Evolutionary conservation across 805 yeast genomes (phyloP), one percentile per base, ranked within the genome.

Genomic region (Yarrowia keelungensis): DNA sequence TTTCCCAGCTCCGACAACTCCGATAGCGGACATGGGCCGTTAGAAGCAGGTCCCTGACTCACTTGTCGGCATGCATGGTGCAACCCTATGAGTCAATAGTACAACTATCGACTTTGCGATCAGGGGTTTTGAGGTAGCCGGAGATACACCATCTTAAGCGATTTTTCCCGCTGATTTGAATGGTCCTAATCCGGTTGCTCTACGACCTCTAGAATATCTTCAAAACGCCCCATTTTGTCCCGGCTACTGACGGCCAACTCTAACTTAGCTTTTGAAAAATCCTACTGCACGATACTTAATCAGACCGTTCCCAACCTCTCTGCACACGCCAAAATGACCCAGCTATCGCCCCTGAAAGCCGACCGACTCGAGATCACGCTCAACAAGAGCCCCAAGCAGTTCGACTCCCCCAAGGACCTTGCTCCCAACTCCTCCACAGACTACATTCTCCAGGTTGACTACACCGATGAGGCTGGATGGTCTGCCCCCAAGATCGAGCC

Each of bases 361-460:
- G 79, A 87, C 12, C 84, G 83, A 72, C 78, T 89, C 62, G 76
- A 75, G 69, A 78, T 89, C 73, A 79, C 81, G 14, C 79, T 79
- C 69, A 82, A 83, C 26, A 69, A 80, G 4, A 69, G 77, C 36
- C 91, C 90, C 71, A 87, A 87, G 75, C 72, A 76, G n/a, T 85
- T 85, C 65, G 80, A 85, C 53, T 85, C 91, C 69, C 85, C 87
- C 70, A 88, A 87, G 32, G 74, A 87, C 73, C 83, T 90, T 71
- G 86, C 86, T 47, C 89, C 90, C 76, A 95, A 94, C 71, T 83
- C 86, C 73, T 76, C 86, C 5, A 90, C 97, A 67, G 86, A 87
- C 76, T 98, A 94, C 78, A 95, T 95, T 90, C 82, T 94, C 76
- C 86, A 89, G 75, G 81, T 91, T 62, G 92, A 91, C 77, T 95